Base-by-base conservation (phyloP, 2,329 filamentous ascomycete species). In the Paraconiothyrium brasiliense region DNA sequence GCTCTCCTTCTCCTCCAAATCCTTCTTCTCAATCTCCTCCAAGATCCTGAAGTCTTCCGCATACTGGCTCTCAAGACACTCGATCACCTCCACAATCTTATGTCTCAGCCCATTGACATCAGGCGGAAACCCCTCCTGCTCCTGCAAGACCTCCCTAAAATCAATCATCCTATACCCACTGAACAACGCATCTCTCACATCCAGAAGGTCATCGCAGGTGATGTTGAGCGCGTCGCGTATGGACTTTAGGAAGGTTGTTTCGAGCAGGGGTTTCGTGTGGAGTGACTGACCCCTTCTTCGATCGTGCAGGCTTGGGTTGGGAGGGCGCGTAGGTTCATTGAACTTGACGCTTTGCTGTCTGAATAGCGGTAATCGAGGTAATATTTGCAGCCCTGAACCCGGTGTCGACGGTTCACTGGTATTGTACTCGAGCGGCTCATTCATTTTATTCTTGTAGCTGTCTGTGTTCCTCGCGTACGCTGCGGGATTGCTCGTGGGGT, bases 401-500 rank as follows among this genome's bases (percentile, higher is more conserved):
- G 27, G 27, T 30, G 27, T 30, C 27, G 27, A 30, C 27, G 27
- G 27, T 6, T 4, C 27, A 30, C 27, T 30, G 27, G 4, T 6
- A 11, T 22, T 13, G 13, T 46, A 46, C 32, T 44, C 54, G 13
- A 35, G n/a, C 1, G 11, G 37, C 1, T 48, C 43, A 9, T 35
- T 37, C 43, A 47, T 56, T 32, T 56, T 48, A 8, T 48, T 5
- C 20, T 24, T 22, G 10, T 35, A 47, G 5, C 41, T 37, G 6
- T 35, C 24, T 5, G 54, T 48, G 7, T 10, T 27, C 32, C 24
- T 16, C 9, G 54, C 43, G 13, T 56, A 56, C 3, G 3, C 22
- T 14, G 54, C 30, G 10, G 30, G n/a, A 27, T 48, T 56, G 20
- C 54, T 56, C 32, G 54, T 47, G 20, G 54, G 41, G 9, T 56